Evolutionary conservation across 345 rosid genomes (phyloP), one percentile per base, ranked within the genome.

Genomic region (Salix brachista): DNA sequence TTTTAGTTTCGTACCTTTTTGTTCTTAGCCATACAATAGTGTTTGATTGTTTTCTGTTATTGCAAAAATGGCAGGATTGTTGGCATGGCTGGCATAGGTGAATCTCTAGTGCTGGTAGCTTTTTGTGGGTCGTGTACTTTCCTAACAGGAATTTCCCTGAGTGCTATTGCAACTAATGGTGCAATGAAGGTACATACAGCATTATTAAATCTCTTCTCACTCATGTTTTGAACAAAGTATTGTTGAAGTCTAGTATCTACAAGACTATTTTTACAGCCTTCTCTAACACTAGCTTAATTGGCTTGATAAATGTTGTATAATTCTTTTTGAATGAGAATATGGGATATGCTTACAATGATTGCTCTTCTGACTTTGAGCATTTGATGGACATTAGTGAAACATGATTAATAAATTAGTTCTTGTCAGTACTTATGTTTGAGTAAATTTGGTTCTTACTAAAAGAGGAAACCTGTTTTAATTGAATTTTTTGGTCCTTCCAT

Each of bases 121-220:
- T 85, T 94, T 80, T 96, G 99, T 84, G 97, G 99, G 61, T 68
- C 85, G 75, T 96, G 99, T 83, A 96, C 99, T 77, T 92, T 96
- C 88, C 82, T 96, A 83, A 94, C 99, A 64, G 76, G 90, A 83
- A 90, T 96, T 80, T 96, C 99, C 25, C 79, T 96, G 82, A 94
- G 99, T 87, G 99, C 99, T 68, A 96, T 96, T 86, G 99, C 99
- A 61, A 96, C 99, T 65, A 96, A 96, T 88, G 99, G 99, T 71
- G 99, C 99, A 72, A 96, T 96, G 99, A 96, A 96, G 98, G 99
- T 96, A 82, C 19, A 2, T 1, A 36, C 23, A n/a, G 17, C 70
- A 62, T n/a, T 16, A 32, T 60, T 32, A 46, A 8, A 50, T 46
- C 13, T 16, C 34, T 42, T 70, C 26, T 23, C 10, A 19, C 42